These are phyloP conservation scores for Verticillium nonalfalfae DNA, from an alignment of 2,329 filamentous ascomycete genomes.

Conservation along the genomic window DNA sequence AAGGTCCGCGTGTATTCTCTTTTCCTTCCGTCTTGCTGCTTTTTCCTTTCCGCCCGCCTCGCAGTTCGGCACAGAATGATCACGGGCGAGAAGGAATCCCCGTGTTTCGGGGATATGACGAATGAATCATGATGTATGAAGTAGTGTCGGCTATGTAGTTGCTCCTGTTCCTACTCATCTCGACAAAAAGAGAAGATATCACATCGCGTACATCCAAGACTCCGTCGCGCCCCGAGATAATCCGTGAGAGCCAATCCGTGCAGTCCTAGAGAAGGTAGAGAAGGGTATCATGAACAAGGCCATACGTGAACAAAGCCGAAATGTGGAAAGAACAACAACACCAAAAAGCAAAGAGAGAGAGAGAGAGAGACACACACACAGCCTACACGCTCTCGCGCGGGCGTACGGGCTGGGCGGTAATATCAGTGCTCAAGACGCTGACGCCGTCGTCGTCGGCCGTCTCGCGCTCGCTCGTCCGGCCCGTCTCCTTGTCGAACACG, in stretches of 20 bases:
- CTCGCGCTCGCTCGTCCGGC: constrained; percentile 9
- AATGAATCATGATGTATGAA: not conserved
- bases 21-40: no score
- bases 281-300: constrained; percentile 11
- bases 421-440: constrained; percentile 23
- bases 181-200: not conserved
- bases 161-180: not conserved
- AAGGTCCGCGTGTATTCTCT: no score
- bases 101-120: no score
- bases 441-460: constrained; percentile 24
- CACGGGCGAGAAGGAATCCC: no score
- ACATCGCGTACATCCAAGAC: not conserved
- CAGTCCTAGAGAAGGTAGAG: not conserved
- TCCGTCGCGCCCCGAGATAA: not conserved
- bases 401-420: constrained; percentile 22
- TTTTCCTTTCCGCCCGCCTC: no score
- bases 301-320: no score
- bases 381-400: constrained; percentile 30
- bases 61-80: no score
- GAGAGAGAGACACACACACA: not conserved
- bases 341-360: no score
- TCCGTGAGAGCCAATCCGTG: not conserved
- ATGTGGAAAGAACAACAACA: no score
- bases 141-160: not conserved
- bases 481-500: constrained; percentile 16